Evolutionary conservation across 176 grass and related monocot species (phyloP), one percentile per base, ranked within the genome.

Genomic region (Eleusine coracana): DNA sequence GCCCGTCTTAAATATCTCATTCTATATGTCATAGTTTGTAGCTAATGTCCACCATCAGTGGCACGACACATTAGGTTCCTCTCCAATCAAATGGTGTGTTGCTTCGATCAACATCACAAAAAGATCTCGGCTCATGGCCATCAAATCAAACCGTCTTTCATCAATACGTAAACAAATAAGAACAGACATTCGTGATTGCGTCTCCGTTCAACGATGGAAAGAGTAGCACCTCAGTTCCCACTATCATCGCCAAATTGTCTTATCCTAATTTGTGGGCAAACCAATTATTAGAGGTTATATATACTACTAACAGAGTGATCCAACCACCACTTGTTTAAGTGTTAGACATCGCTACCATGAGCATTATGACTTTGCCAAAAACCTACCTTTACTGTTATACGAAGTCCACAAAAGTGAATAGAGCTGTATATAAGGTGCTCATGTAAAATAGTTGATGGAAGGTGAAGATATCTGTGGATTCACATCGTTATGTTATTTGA

Each of bases 41-140:
- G 50, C 40, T 40, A 78, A 67, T 40, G 28, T n/a, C 72, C 79
- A 78, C 39, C 27, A 60, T 78, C 6, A 82, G 78, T 71, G 83
- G 40, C 17, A 78, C 23, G 39, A 52, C 68, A 78, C 39, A 83
- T 86, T 86, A 83, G 88, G 79, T 68, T 66, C 39, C 67, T 82
- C 73, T 86, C 79, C 73, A 89, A 78, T 83, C 58, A 90, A 86
- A 83, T 68, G 59, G 73, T 79, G 68, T 68, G 67, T 73, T 66
- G 28, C 14, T 40, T 73, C 79, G 42, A 86, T 90, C 88, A 77
- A 82, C 83, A 73, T 86, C 88, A 83, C 51, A 75, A 78, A 86
- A 89, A 55, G 88, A 70, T 21, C 29, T 82, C 58, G 16, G 31
- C 27, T 82, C 73, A 52, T 86, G 68, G 88, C 79, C 74, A 86